Base-by-base conservation (phyloP, 2,329 filamentous ascomycete species). In the Verticillium tricorpus region DNA sequence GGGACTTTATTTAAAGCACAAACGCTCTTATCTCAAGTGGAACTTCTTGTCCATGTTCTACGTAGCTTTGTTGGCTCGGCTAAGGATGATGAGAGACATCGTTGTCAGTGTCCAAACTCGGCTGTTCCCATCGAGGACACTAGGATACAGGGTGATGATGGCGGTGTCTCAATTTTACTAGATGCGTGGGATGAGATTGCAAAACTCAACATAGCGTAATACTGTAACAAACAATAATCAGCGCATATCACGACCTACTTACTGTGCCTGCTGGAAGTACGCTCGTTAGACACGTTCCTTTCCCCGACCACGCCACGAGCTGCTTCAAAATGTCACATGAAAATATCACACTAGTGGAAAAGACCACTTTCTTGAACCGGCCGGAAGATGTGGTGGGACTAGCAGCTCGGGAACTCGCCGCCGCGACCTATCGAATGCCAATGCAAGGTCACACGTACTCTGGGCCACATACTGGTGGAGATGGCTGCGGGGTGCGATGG, bases 121-220 rank as follows among this genome's bases (percentile, higher is more conserved):
- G 5, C 12, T 14, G 12, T 12, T 17, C 15, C 39, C 17, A 8
- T 45, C n/a, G 17, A n/a, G 39, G 39, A 45, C 2, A 15, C 7
- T 7, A n/a, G 17, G 14, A 45, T n/a, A 22, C 19, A 25, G 6
- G 28, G 35, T 22, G 19, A 40, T 31, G 32, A 58, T 15, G 34
- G n/a, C 3, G 56, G 7, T 2, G 9, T 58, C 5, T 11, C 15
- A 5, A 28, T 28, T 19, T 5, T 40, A 11, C 37, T 58, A 8
- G 19, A 58, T 3, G 22, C 35, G 7, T 58, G 56, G 56, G 56
- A 58, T n/a, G 56, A 58, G 5, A 58, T 58, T 45, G 56, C n/a
- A 5, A 37, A 28, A 17, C 56, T 58, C 34, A 58, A 58, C 56
- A 58, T 58, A 28, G 19, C 28, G 2, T 37, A 8, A 4, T 14